Evolutionary conservation across 2,329 filamentous ascomycete genomes (phyloP), one percentile per base, ranked within the genome.

Genomic region (Albophoma yamanashiensis): DNA sequence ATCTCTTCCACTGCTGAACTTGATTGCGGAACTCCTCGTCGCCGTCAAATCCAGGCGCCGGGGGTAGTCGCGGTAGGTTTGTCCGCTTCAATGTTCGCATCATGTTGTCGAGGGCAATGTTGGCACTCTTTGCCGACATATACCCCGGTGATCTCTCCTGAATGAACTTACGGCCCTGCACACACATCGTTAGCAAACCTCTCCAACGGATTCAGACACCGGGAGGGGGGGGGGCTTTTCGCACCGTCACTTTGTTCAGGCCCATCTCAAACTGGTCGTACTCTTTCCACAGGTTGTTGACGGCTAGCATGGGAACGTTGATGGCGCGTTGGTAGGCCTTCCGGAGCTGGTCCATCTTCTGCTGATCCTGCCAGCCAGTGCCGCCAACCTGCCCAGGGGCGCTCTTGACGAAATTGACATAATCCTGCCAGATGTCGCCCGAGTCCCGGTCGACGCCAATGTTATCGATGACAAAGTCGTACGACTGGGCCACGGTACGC

Each of bases 231-330:
- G n/a, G n/a, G n/a, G n/a, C n/a, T 38, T 50, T 12, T 76, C 83
- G 70, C 80, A 92, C 90, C 50, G 92, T 95, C 65, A 91, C 84
- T 74, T 96, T 97, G 78, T 97, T 97, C 61, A 97, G 75, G 7
- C 88, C 85, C 84, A 94, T 92, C 75, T 99, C 94, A 69, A 99
- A 99, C 66, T 90, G 87, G 71, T 97, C 92, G 70, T 99, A 99
- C 69, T 99, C 93, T 72, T 95, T 96, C 95, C 94, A 99, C 17
- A 99, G 77, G 58, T 82, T 83, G 68, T 93, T 90, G 56, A 96
- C 85, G 39, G 88, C 89, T 59, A 88, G 85, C 64, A 91, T 96
- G 5, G 95, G 95, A 45, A 97, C 85, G 65, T 85, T 87, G 61
- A 97, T 90, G 17, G 93, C 93, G 58, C 88, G 88, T 68, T 97